These are phyloP conservation scores for Raphanus sativus DNA, from an alignment of 345 rosid species.

Conservation along the genomic window DNA sequence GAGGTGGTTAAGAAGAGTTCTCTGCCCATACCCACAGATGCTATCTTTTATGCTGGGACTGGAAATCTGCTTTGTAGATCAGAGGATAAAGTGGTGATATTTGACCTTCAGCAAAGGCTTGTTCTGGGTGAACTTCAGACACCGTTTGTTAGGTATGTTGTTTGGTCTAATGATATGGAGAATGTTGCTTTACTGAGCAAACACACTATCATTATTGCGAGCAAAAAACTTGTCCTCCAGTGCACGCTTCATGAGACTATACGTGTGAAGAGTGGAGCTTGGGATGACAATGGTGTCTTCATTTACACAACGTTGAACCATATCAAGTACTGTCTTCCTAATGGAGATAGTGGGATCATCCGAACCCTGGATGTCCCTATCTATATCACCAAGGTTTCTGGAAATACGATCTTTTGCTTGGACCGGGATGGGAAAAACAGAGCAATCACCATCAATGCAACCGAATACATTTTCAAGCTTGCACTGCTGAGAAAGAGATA, in stretches of 20 bases:
- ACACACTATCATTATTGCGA: background rate
- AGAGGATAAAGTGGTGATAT: background rate
- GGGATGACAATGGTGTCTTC: constrained; percentile 11
- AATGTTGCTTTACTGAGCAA: background rate
- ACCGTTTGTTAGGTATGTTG: background rate
- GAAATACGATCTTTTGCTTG: background rate
- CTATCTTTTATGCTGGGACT: background rate
- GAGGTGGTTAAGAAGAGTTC: background rate
- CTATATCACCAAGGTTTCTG: constrained; percentile 3
- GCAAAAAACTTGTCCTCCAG: background rate
- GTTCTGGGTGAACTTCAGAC: constrained; percentile 1
- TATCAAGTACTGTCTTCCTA: constrained; percentile 1
- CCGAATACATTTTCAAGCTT: background rate
- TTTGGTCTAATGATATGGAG: background rate
- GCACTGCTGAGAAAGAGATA: background rate
- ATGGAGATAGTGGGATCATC: constrained; percentile 4
- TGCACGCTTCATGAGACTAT: background rate
- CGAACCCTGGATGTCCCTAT: background rate
- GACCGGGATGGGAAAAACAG: background rate
- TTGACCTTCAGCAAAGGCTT: background rate
- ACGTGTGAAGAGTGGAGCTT: background rate
- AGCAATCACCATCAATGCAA: background rate
- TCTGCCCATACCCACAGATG: background rate
- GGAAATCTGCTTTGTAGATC: background rate
- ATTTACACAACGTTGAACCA: background rate